Evolutionary conservation across 768 basidiomycete species (phyloP), one percentile per base, ranked within the genome.

Genomic region (Termitomyces bulborhizus): DNA sequence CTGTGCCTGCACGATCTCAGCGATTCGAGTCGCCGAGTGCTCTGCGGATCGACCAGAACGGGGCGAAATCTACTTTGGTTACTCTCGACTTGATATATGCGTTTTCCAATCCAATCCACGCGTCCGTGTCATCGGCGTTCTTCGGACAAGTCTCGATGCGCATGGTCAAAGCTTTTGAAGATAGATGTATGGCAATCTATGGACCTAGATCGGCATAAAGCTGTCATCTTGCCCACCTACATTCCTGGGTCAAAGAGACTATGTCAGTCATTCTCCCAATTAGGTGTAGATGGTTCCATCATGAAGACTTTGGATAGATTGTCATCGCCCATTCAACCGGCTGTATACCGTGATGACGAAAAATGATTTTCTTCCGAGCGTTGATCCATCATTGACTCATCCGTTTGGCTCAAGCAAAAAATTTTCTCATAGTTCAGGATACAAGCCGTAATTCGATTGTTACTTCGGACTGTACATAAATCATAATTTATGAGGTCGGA

Each of bases 121-220:
- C 91, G 2, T 79, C 84, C 4, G 78, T 95, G n/a, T 90, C 91
- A 4, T 78, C 85, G 21, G 74, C 84, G 3, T 93, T 98, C 67
- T 91, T 98, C 66, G 88, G 88, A 8, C 84, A 89, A 65, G 86
- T 97, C 4, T 90, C 90, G 3, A 82, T 82, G 61, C 78, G 87
- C 70, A 98, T 97, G 93, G 86, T 98, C 24, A 74, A 86, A 51
- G 94, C 95, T 1, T 99, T 99, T 62, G 94, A 98, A 71, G 78
- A 86, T 59, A 80, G 94, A 27, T 96, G 93, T 68, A 44, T 76
- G 53, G 73, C 78, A 49, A 74, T 96, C 5, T 94, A 93, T 63
- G 88, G 90, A 4, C 66, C 66, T 18, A 69, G 74, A 27, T 59
- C 58, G 5, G 40, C 55, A 55, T 57, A 58, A 40, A 4, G 21